A percentile compares a stretch with the other conserved stretches of the same genome.
phyloP scores from a whole-genome alignment of 371 early-diverging fungal genomes.

The Mucor mucedo region DNA sequence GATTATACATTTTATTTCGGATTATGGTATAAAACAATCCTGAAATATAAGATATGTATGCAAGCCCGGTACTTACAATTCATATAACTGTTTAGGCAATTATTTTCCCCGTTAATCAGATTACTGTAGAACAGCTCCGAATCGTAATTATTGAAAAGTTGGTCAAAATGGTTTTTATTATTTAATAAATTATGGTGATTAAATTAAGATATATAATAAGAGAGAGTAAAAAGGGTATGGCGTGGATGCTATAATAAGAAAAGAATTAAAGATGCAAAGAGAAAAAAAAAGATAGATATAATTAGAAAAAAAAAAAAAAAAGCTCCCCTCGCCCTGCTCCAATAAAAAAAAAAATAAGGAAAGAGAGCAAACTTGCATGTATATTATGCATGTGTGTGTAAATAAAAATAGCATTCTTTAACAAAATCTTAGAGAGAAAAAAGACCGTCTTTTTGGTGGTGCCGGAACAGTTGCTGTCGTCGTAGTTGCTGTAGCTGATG shows the following conservation, averaged over 20 bases:
- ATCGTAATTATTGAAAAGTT: no score
- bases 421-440: conserved; percentile 27
- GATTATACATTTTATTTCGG: no score
- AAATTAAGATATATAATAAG: neutral
- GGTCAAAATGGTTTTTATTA: neutral
- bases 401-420: conserved; percentile 8
- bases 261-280: neutral
- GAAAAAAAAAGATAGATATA: neutral
- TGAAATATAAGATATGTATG: no score
- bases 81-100: no score
- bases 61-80: no score
- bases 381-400: neutral
- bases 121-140: no score
- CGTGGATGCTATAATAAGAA: no score
- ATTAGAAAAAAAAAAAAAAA: neutral
- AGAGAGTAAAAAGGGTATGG: neutral
- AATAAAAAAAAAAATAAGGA: neutral
- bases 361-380: neutral
- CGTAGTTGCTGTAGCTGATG: neutral
- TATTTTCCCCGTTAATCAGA: no score
- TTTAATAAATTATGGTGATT: conserved; percentile 3
- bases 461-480: neutral
- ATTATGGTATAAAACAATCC: no score
- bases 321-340: neutral
- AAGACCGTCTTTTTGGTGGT: conserved; percentile 22